A percentile compares a stretch with the other conserved stretches of the same genome.
phyloP scores from a whole-genome alignment of 352 stramenopile genomes.

The Globisporangium nagaii region DNA sequence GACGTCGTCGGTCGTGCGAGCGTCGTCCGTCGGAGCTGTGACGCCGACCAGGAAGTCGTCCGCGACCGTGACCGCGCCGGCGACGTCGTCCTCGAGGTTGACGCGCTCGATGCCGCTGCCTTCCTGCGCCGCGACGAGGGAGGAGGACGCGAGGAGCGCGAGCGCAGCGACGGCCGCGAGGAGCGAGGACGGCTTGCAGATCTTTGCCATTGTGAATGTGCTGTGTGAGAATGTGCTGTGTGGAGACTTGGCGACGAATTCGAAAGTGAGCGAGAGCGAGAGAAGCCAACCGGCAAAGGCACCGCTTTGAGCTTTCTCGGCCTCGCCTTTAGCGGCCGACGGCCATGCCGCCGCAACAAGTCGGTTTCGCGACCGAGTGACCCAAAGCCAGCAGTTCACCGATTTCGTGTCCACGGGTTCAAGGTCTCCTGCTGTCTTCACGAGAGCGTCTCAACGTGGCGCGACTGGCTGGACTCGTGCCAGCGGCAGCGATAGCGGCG shows the following conservation, averaged over 20 bases:
- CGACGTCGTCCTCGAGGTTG: conserved; percentile 1
- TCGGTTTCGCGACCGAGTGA: background rate
- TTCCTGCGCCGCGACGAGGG: conserved; percentile 4
- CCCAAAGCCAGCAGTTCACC: conserved; percentile 4
- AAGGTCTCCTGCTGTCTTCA: background rate
- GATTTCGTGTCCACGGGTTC: conserved; percentile 1
- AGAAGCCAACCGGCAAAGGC: too few species aligned
- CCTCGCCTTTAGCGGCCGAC: too few species aligned
- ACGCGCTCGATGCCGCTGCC: background rate
- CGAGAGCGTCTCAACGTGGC: too few species aligned
- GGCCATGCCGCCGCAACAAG: too few species aligned
- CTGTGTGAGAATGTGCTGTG: background rate
- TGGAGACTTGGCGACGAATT: background rate
- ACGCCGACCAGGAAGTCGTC: background rate
- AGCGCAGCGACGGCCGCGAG: background rate
- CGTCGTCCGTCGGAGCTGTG: background rate
- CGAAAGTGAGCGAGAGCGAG: conserved; percentile 7
- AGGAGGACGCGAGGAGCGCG: conserved; percentile 1
- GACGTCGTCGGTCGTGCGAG: too few species aligned
- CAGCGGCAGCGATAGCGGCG: too few species aligned
- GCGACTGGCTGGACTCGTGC: too few species aligned
- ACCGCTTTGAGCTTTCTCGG: too few species aligned
- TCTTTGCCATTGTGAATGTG: conserved; percentile 2
- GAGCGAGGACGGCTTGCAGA: conserved; percentile 6
- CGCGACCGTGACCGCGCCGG: background rate